phyloP scores from a whole-genome alignment of 352 stramenopile genomes.

The Albugo laibachii region DNA sequence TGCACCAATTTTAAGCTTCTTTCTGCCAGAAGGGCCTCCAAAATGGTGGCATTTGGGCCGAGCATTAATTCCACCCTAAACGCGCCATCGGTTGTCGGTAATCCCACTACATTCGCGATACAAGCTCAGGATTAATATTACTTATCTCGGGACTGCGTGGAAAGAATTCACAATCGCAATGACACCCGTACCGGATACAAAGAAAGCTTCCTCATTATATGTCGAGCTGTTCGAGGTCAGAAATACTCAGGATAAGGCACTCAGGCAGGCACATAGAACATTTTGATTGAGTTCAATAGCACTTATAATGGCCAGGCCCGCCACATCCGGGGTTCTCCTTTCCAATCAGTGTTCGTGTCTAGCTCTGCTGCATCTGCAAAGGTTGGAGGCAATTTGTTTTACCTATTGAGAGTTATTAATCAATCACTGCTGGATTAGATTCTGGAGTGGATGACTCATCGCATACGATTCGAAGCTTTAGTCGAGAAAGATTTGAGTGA shows the following conservation, averaged over 20 bases:
- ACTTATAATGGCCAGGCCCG: constrained; percentile 86
- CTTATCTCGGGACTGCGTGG: constrained; percentile 79
- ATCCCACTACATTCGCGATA: constrained; percentile 81
- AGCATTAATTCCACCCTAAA: constrained; percentile 49
- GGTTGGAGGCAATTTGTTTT: constrained; percentile 10
- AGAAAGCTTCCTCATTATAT: constrained; percentile 18
- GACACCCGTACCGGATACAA: constrained; percentile 7
- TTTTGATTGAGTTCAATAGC: constrained; percentile 82
- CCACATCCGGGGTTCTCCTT: constrained; percentile 87
- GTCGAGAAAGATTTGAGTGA: constrained; percentile 71
- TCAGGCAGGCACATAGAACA: constrained; percentile 55
- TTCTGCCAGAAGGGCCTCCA: constrained; percentile 79
- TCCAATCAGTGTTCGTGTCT: constrained; percentile 31
- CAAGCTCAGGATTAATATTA: constrained; percentile 81
- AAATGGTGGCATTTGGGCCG: constrained; percentile 88
- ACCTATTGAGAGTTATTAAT: constrained; percentile 50
- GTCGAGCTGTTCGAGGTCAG: constrained; percentile 14
- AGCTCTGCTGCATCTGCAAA: constrained; percentile 43
- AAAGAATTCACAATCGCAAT: constrained; percentile 84
- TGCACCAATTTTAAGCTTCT: constrained; percentile 81
- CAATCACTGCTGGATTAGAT: constrained; percentile 57
- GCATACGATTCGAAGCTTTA: constrained; percentile 57
- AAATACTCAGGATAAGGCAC: constrained; percentile 70
- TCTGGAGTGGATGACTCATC: constrained; percentile 46
- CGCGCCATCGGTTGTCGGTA: constrained; percentile 42